Base-by-base conservation (phyloP, 768 basidiomycete genomes). In the Boletus rubroflammeus region DNA sequence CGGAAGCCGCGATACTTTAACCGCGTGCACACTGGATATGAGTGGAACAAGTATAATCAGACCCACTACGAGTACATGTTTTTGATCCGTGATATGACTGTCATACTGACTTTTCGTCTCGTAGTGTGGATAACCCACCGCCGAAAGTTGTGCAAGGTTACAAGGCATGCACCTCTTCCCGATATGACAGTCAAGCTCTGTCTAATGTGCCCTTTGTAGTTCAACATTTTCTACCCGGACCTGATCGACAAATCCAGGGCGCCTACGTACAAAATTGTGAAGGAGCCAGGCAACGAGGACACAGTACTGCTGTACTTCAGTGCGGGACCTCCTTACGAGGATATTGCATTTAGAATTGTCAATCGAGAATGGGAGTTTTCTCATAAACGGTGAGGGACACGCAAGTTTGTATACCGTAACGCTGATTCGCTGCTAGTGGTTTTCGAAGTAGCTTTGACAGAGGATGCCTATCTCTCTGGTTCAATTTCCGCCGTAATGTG, bases 41-140 rank as follows among this genome's bases (percentile, higher is more conserved):
- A 99, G 70, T 99, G 97, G 97, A 98, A 96, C 78, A 98, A 98
- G 77, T 99, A 98, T 72, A 98, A 98, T 71, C 96, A 98, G 71
- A 98, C 97, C 4, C 97, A 98, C 74, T 99, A 98, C 72, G 97
- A 98, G 93, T 96, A 76, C 59, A 21, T 56, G 21, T 52, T 41
- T 52, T 46, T 14, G 21, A 42, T 54, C n/a, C 35, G 13, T 42
- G 46, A 38, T 19, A 29, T 34, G n/a, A 29, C 19, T 40, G 31
- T 49, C 14, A 51, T 38, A 42, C 38, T 63, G 23, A 50, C 55
- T 41, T 57, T 55, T 70, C 13, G 23, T 50, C 46, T 54, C 47
- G 10, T 62, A 96, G 94, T 68, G 90, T 92, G 62, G 97, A 98
- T 67, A 99, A 99, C 69, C 97, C 97, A 42, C 97, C 97, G 26